Conservation (phyloP, 2,329 filamentous ascomycete species). For the Onygenales sp. region DNA sequence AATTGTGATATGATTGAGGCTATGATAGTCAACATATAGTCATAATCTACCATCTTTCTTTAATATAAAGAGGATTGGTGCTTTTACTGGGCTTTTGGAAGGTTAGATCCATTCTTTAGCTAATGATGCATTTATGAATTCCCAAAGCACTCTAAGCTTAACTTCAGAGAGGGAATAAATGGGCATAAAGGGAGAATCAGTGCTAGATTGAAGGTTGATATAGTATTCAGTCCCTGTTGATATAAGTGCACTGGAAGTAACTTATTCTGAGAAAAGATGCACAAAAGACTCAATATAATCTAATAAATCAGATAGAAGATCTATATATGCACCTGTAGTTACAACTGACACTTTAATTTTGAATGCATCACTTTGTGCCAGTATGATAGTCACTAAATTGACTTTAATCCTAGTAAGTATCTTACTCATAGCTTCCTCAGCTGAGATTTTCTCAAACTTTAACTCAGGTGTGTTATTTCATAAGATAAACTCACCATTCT, state of each 20-base stretch:
- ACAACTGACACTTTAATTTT: neutral
- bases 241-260: neutral
- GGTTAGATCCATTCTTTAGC: neutral
- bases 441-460: neutral
- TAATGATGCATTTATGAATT: neutral
- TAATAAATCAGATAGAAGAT: neutral
- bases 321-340: neutral
- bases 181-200: neutral
- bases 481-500: neutral
- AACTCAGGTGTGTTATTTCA: neutral
- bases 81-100: neutral
- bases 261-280: neutral
- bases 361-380: neutral
- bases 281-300: neutral
- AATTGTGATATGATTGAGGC: constrained; percentile 16
- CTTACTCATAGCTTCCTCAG: neutral
- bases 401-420: neutral
- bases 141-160: neutral
- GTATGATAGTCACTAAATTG: neutral
- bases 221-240: neutral
- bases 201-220: neutral
- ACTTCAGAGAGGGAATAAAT: neutral
- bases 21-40: constrained; percentile 19
- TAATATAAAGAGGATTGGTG: neutral
- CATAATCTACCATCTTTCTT: constrained; percentile 5